These are phyloP conservation scores for Yamadazyma spencermartinsiae DNA, from an alignment of 1,139 yeast species.

Conservation along the genomic window DNA sequence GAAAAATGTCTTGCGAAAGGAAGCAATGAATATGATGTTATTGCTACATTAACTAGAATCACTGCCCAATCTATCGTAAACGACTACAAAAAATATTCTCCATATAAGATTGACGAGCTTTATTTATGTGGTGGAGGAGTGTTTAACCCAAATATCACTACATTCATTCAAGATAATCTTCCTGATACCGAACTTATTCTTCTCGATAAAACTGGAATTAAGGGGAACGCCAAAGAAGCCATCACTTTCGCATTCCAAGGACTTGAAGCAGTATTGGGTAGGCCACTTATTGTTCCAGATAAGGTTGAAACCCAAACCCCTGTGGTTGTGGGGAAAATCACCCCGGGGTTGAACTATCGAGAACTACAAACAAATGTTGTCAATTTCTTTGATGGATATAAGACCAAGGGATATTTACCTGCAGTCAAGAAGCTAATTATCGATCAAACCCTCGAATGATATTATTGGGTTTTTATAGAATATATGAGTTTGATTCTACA, in stretches of 20 bases:
- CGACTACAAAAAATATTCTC: constrained; percentile 12
- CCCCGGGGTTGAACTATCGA: constrained; percentile 8
- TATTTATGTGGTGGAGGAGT: constrained; percentile 17
- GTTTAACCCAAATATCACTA: constrained; percentile 12
- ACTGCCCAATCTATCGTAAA: constrained; percentile 14
- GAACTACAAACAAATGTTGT: constrained; percentile 1
- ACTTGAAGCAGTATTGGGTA: constrained; percentile 13
- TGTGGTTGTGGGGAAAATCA: constrained; percentile 13
- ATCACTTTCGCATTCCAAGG: constrained; percentile 17
- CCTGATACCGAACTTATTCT: constrained; percentile 11
- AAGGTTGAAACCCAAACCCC: constrained; percentile 11
- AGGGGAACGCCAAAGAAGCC: constrained; percentile 13
- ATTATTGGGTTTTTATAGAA: no score
- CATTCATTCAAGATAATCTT: constrained; percentile 8
- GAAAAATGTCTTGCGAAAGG: constrained; percentile 7
- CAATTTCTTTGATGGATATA: neutral
- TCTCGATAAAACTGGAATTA: constrained; percentile 14
- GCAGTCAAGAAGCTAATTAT: neutral
- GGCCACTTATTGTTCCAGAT: constrained; percentile 13
- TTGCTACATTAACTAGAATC: constrained; percentile 15
- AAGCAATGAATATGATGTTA: constrained; percentile 9
- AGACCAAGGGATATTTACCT: neutral
- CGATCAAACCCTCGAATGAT: neutral
- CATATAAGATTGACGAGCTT: constrained; percentile 11
- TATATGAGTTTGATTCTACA: no score